Evolutionary conservation across 1,139 yeast species (phyloP), one percentile per base, ranked within the genome.

Genomic region (Geotrichum histeridarum): DNA sequence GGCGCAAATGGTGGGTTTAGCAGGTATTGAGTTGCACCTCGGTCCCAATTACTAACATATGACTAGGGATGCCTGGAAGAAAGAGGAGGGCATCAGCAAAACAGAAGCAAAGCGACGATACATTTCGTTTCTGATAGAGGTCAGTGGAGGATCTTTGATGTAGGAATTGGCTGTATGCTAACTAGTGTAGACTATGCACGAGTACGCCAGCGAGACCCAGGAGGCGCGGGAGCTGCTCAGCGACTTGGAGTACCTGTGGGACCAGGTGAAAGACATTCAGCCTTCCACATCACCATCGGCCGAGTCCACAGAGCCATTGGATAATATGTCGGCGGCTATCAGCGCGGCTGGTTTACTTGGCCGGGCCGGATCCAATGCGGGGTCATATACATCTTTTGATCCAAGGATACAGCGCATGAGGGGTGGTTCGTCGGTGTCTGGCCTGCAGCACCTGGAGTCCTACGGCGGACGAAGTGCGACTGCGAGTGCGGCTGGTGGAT

Each of bases 61-160:
- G n/a, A n/a, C 45, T 50, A 62, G 65, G 59, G 93, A 86, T 63
- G 89, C 95, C 0, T 88, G 96, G 95, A 82, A 84, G 62, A 70
- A 78, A 27, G 89, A 85, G 65, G 81, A 82, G 61, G 95, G 95
- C 0, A 64, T 86, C 32, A 67, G 80, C n/a, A 78, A 77, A 61
- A 80, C 86, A 0, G 90, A 86, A 62, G 95, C 95, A 1, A 86
- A 88, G 66, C 75, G 85, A 50, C 72, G 78, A 50, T 88, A 88
- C 67, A 83, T 86, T 41, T 76, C 83, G 33, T 81, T 75, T 61
- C 75, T 87, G 50, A 82, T 87, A 6, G 51, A 50, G 47, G 56
- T 50, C 42, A 31, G 56, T 7, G 4, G 6, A 12, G 15, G 35
- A 14, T 14, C 6, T 14, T 2, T 9, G 7, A n/a, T 22, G 27